phyloP scores from a whole-genome alignment of 2,329 filamentous ascomycete species.

The Alternaria angustiovoidea region DNA sequence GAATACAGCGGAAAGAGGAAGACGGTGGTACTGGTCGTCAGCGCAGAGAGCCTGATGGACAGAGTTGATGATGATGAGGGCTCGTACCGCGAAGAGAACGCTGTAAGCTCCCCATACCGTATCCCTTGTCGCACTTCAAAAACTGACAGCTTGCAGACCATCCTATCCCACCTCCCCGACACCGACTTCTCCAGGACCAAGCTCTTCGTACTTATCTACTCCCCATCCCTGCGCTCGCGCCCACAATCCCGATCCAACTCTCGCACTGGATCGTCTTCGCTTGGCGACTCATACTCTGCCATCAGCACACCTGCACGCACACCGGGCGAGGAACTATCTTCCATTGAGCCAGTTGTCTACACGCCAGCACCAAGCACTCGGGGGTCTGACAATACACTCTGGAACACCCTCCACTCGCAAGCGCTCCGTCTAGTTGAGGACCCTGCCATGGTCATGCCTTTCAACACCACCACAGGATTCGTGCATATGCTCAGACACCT shows the following conservation, averaged over 20 bases:
- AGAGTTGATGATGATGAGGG: conserved; percentile 63
- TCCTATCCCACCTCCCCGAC: conserved; percentile 86
- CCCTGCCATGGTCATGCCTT: conserved; percentile 86
- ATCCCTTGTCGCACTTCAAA: not conserved
- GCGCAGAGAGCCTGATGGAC: conserved; percentile 72
- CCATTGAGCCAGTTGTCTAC: conserved; percentile 52
- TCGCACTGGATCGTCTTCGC: conserved; percentile 58
- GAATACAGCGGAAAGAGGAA: conserved; percentile 56
- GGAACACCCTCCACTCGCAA: conserved; percentile 82
- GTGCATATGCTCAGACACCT: conserved; percentile 87
- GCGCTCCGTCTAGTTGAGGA: conserved; percentile 82
- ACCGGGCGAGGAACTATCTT: conserved; percentile 65
- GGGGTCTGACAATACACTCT: conserved; percentile 62
- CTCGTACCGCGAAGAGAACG: conserved; percentile 74
- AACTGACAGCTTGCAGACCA: conserved; percentile 55
- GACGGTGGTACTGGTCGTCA: conserved; percentile 88
- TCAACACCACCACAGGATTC: conserved; percentile 82
- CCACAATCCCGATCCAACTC: conserved; percentile 42
- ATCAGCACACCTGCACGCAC: conserved; percentile 75
- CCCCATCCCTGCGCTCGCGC: conserved; percentile 77
- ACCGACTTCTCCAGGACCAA: conserved; percentile 77
- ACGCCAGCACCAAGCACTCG: conserved; percentile 47
- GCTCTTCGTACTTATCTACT: conserved; percentile 89
- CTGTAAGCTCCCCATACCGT: conserved; percentile 65
- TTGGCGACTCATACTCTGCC: conserved; percentile 88